These are phyloP conservation scores for Mrakiaceae sp. DNA, from an alignment of 1,284 basidiomycete genomes.

Conservation along the genomic window DNA sequence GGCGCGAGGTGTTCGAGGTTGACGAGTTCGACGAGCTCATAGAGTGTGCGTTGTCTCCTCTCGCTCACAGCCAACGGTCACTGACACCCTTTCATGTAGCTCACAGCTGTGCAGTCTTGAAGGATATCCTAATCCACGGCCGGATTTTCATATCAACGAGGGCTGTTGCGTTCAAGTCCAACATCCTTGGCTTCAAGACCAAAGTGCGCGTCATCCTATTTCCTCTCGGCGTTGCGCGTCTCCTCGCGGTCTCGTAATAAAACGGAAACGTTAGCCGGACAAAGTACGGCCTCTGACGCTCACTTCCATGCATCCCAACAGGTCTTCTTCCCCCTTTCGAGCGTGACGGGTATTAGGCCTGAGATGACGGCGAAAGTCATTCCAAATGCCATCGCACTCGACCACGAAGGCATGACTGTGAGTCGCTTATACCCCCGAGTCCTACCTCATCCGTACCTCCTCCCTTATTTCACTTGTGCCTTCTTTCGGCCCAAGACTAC, in stretches of 20 bases:
- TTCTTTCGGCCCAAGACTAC: background rate
- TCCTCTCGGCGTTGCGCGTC: too few relatives aligned
- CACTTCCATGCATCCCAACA: background rate
- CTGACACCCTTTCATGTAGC: slow-evolving; percentile 8
- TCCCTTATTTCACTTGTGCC: background rate
- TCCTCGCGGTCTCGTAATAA: too few relatives aligned
- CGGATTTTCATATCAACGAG: slow-evolving; percentile 20
- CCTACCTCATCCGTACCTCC: background rate
- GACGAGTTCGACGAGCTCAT: slow-evolving; percentile 18
- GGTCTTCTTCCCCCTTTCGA: slow-evolving; percentile 18
- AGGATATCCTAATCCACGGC: slow-evolving; percentile 22
- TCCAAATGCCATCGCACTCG: slow-evolving; percentile 22
- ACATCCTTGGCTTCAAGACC: slow-evolving; percentile 22
- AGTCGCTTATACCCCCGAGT: background rate
- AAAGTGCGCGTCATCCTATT: slow-evolving; percentile 1
- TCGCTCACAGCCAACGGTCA: background rate
- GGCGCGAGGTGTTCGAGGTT: slow-evolving; percentile 18
- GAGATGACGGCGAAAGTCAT: slow-evolving; percentile 21
- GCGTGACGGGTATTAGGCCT: slow-evolving; percentile 15
- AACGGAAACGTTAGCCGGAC: background rate
- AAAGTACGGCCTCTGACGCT: background rate
- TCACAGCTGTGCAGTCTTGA: slow-evolving; percentile 20
- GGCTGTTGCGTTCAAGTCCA: slow-evolving; percentile 19
- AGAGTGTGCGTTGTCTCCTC: slow-evolving; percentile 18
- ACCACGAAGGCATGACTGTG: background rate